A percentile compares a stretch with the other conserved stretches of the same genome.
These are phyloP conservation scores for Zygotorulaspora mrakii DNA, from an alignment of 1,139 yeast species.

Conservation along the genomic window DNA sequence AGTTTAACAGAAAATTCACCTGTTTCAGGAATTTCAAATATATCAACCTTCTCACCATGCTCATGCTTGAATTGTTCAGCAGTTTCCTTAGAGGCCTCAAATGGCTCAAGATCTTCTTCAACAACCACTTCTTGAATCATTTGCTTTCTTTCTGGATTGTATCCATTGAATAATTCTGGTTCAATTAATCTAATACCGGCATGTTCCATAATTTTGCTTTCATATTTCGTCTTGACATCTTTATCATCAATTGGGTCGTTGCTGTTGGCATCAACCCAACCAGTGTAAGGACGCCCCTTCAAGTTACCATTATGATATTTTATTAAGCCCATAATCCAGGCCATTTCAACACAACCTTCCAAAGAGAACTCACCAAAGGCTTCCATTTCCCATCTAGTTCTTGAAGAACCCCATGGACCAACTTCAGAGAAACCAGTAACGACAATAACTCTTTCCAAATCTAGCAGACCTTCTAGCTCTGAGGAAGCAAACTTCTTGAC, in stretches of 20 bases:
- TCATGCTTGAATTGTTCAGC: conserved; percentile 92
- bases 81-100: conserved; percentile 91
- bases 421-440: conserved; percentile 98
- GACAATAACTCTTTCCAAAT: conserved; percentile 85
- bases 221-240: conserved; percentile 89
- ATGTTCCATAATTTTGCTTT: conserved; percentile 81
- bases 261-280: conserved; percentile 97
- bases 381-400: conserved; percentile 99
- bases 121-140: conserved; percentile 91
- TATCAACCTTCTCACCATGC: conserved; percentile 92
- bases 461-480: conserved; percentile 85
- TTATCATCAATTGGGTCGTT: conserved; percentile 90
- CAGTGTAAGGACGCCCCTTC: conserved; percentile 83
- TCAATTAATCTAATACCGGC: conserved; percentile 95
- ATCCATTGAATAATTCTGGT: conserved; percentile 90
- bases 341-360: conserved; percentile 98
- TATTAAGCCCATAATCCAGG: conserved; percentile 98
- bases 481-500: conserved; percentile 64
- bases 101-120: conserved; percentile 93
- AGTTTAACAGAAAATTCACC: conserved; percentile 91
- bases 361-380: conserved; percentile 91
- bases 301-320: conserved; percentile 89
- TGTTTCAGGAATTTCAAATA: conserved; percentile 79
- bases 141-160: conserved; percentile 90
- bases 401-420: conserved; percentile 98